phyloP scores from a whole-genome alignment of 257 asterid genomes.

The Nicotiana attenuata region DNA sequence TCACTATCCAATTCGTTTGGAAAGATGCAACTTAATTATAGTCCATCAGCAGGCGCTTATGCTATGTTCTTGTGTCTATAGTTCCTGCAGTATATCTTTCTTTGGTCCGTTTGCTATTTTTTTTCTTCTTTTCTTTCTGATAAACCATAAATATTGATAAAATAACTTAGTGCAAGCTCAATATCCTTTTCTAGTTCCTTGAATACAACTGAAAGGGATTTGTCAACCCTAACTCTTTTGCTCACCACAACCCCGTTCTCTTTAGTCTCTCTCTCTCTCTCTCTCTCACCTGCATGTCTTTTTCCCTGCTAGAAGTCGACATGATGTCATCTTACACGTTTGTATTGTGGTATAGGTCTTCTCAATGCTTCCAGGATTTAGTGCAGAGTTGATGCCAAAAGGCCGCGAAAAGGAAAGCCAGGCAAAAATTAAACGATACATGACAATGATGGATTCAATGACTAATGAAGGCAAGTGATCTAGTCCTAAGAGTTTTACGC shows the following conservation, averaged over 20 bases:
- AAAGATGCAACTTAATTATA: neutral
- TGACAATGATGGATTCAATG: constrained; percentile 99
- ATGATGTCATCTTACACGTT: neutral
- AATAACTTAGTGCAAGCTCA: neutral
- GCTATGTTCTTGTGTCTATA: neutral
- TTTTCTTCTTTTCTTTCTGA: neutral
- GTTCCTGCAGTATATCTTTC: neutral
- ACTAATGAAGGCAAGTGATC: constrained; percentile 72
- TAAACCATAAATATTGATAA: neutral
- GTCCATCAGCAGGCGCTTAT: neutral
- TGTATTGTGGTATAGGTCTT: constrained; percentile 48
- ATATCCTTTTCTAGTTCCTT: neutral
- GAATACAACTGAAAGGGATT: neutral
- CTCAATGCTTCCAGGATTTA: constrained; percentile 96
- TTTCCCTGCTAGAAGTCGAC: neutral
- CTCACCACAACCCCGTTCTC: neutral
- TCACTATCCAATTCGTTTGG: neutral
- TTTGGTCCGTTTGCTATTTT: neutral
- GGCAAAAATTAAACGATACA: constrained; percentile 79
- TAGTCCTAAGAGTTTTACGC: neutral
- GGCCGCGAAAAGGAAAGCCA: constrained; percentile 94
- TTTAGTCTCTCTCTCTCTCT: too few relatives aligned
- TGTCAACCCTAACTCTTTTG: neutral
- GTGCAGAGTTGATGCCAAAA: constrained; percentile 90
- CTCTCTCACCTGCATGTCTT: neutral